phyloP scores from a whole-genome alignment of 495 filamentous ascomycete species.

The Hyaloscypha bicolor region DNA sequence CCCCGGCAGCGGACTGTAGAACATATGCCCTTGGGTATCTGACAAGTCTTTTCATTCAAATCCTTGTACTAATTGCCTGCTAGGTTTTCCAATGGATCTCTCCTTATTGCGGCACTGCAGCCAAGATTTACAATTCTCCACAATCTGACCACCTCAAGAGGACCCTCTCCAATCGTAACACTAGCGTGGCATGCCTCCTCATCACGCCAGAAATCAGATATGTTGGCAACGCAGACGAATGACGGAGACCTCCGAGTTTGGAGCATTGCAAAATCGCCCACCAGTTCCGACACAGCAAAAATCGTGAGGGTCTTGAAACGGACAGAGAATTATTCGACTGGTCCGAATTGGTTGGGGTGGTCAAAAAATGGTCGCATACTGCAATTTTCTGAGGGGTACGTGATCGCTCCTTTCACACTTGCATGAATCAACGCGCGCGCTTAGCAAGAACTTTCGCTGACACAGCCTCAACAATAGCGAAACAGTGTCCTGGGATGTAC shows the following conservation, averaged over 20 bases:
- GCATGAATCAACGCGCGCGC: constrained; percentile 40
- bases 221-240: constrained; percentile 89
- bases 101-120: constrained; percentile 84
- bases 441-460: constrained; percentile 36
- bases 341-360: constrained; percentile 96
- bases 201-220: constrained; percentile 95
- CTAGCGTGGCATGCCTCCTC: constrained; percentile 97
- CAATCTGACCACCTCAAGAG: constrained; percentile 79
- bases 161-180: constrained; percentile 86
- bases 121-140: constrained; percentile 94
- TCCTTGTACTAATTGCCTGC: constrained; percentile 33
- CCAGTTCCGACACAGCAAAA: constrained; percentile 72
- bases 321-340: constrained; percentile 69
- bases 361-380: constrained; percentile 96
- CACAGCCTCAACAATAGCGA: constrained; percentile 57
- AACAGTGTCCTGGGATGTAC: constrained; percentile 93
- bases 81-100: constrained; percentile 94
- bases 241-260: constrained; percentile 95
- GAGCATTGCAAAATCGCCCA: constrained; percentile 89
- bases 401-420: constrained; percentile 26
- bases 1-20: constrained; percentile 88
- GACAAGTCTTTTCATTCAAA: not conserved
- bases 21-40: constrained; percentile 95
- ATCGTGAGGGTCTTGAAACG: constrained; percentile 87
- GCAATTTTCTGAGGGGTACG: constrained; percentile 90